phyloP scores from a whole-genome alignment of 1,139 yeast genomes.

The Debaryomyces robertsiae region DNA sequence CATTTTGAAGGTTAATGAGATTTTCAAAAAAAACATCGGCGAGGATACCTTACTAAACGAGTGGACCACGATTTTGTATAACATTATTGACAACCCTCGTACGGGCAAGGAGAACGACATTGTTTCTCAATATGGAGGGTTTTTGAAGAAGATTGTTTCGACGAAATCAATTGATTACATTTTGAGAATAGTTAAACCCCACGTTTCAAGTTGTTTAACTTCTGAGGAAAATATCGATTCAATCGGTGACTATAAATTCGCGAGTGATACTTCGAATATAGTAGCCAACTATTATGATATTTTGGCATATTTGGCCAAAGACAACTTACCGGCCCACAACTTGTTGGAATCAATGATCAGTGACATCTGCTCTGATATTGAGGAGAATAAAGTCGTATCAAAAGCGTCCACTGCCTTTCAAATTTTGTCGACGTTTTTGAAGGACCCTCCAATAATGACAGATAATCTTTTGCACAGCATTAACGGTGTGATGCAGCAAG shows the following conservation, averaged over 20 bases:
- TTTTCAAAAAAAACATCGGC: slow-evolving; percentile 14
- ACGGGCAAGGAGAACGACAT: too few species aligned
- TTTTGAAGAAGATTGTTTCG: slow-evolving; percentile 7
- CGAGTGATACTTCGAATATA: slow-evolving; percentile 11
- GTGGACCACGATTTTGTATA: too few species aligned
- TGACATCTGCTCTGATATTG: slow-evolving; percentile 16
- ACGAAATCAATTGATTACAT: slow-evolving; percentile 1
- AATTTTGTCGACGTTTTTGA: slow-evolving; percentile 11
- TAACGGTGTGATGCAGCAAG: slow-evolving; percentile 19
- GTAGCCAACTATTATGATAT: slow-evolving; percentile 14
- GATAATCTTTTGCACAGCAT: neutral
- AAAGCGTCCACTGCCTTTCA: slow-evolving; percentile 19
- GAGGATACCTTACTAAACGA: neutral
- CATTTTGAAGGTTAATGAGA: slow-evolving; percentile 17
- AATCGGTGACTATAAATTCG: slow-evolving; percentile 13
- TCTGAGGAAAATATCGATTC: slow-evolving; percentile 10
- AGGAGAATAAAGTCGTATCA: slow-evolving; percentile 19
- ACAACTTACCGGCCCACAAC: neutral
- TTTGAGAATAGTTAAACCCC: slow-evolving; percentile 12
- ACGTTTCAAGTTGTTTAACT: slow-evolving; percentile 5
- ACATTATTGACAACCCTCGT: too few species aligned
- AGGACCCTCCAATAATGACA: neutral
- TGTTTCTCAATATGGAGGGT: slow-evolving; percentile 3
- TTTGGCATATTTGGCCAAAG: neutral
- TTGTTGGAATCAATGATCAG: neutral